These are phyloP conservation scores for Nannochloropsis gaditana DNA, from an alignment of 108 stramenopile genomes.

Conservation along the genomic window DNA sequence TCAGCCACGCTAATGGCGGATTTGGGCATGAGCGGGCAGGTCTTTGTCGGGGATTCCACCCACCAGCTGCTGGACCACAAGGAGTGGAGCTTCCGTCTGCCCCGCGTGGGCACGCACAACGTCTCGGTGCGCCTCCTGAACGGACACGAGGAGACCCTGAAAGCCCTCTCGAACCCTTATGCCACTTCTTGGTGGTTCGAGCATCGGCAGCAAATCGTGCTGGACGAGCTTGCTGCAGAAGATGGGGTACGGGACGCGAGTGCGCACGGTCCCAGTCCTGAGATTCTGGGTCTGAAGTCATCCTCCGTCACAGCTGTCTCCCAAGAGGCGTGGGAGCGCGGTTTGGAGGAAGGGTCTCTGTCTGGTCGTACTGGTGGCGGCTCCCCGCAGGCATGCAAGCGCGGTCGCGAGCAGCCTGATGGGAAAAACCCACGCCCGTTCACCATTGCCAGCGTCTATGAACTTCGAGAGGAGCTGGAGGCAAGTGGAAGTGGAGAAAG, in stretches of 20 bases:
- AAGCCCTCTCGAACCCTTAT: slow-evolving; percentile 14
- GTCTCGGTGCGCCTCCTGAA: background rate
- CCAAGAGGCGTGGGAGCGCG: background rate
- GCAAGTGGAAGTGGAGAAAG: background rate
- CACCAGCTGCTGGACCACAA: slow-evolving; percentile 17
- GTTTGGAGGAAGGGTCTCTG: background rate
- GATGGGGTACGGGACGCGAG: no score
- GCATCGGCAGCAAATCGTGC: background rate
- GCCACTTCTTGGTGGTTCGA: background rate
- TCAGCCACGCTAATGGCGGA: background rate
- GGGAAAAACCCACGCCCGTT: background rate
- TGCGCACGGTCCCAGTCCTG: no score
- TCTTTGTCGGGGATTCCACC: background rate
- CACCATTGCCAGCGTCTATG: background rate
- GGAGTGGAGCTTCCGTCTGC: background rate
- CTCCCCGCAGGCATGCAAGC: background rate
- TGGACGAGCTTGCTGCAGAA: background rate
- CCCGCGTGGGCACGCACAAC: background rate
- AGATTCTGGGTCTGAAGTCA: background rate
- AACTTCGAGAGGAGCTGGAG: background rate
- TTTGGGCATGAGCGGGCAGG: background rate
- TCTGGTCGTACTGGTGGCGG: no score
- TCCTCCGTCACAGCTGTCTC: background rate
- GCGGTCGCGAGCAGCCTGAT: background rate
- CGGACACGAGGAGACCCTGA: background rate